Evolutionary conservation across 2,329 filamentous ascomycete genomes (phyloP).

Genomic region (Trichothecium sympodiale): DNA sequence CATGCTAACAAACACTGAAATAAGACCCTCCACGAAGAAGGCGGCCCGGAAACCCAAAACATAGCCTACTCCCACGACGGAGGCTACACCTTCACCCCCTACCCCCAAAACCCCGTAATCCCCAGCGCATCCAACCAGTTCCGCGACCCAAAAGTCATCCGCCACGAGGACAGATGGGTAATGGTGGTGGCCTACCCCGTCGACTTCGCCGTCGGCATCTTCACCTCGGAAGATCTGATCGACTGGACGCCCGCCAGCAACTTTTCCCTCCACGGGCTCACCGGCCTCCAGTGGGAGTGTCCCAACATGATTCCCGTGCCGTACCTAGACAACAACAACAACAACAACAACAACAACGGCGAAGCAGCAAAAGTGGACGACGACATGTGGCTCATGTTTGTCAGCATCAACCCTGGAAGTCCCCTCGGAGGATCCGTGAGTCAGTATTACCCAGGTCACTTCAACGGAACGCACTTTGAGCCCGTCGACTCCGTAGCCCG

Average conservation of each 20-base stretch:
- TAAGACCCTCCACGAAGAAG: constrained; percentile 7
- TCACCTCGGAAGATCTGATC: constrained; percentile 46
- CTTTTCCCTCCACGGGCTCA: constrained; percentile 40
- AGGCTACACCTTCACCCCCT: constrained; percentile 51
- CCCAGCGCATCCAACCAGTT: constrained; percentile 42
- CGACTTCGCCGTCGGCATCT: constrained; percentile 49
- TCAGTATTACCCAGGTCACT: constrained; percentile 45
- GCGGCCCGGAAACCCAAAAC: constrained; percentile 36
- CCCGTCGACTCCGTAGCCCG: constrained; percentile 15
- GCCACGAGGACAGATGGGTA: constrained; percentile 46
- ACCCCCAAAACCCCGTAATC: constrained; percentile 50
- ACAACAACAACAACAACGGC: no score
- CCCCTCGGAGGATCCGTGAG: constrained; percentile 44
- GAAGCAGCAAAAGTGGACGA: constrained; percentile 14
- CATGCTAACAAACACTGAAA: no score
- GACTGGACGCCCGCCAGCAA: constrained; percentile 42
- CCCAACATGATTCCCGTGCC: constrained; percentile 50
- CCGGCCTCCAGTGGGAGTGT: constrained; percentile 50
- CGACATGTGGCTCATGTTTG: constrained; percentile 28
- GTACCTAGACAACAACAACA: constrained; percentile 24
- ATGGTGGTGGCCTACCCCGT: constrained; percentile 39
- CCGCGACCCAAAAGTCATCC: constrained; percentile 55
- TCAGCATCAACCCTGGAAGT: constrained; percentile 47
- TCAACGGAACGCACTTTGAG: constrained; percentile 52
- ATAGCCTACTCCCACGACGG: constrained; percentile 52